Evolutionary conservation across 768 basidiomycete species (phyloP).

Genomic region (Mycena vitilis): DNA sequence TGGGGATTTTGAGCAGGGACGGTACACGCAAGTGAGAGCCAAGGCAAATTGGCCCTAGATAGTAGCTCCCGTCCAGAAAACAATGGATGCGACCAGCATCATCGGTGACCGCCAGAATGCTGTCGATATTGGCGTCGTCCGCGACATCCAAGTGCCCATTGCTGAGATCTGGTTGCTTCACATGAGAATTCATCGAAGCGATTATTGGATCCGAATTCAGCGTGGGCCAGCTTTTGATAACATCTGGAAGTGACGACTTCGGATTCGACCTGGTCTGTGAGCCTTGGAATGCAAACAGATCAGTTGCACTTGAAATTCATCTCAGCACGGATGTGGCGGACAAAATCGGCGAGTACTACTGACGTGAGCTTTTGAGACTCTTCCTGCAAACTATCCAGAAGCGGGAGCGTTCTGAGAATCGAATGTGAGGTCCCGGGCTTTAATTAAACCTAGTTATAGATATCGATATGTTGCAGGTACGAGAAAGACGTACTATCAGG

Average conservation of each 20-base stretch:
- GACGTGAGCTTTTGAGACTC: slow-evolving; percentile 76
- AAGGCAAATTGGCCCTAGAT: slow-evolving; percentile 66
- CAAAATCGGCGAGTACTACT: slow-evolving; percentile 39
- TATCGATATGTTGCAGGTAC: slow-evolving; percentile 10
- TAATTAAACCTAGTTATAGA: slow-evolving; percentile 46
- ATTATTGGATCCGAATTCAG: slow-evolving; percentile 64
- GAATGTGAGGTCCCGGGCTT: slow-evolving; percentile 86
- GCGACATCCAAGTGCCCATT: slow-evolving; percentile 52
- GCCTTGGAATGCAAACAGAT: slow-evolving; percentile 85
- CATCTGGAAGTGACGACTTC: slow-evolving; percentile 62
- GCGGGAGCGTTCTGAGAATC: slow-evolving; percentile 73
- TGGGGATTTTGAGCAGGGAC: slow-evolving; percentile 62
- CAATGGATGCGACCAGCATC: slow-evolving; percentile 66
- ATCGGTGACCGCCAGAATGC: slow-evolving; percentile 73
- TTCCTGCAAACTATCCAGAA: slow-evolving; percentile 77
- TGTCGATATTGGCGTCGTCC: slow-evolving; percentile 69
- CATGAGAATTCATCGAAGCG: slow-evolving; percentile 69
- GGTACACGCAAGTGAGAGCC: slow-evolving; percentile 45
- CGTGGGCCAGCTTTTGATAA: slow-evolving; percentile 78
- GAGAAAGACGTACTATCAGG: slow-evolving; percentile 62
- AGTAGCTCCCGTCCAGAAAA: slow-evolving; percentile 83
- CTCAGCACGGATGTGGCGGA: slow-evolving; percentile 17
- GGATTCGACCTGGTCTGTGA: slow-evolving; percentile 62
- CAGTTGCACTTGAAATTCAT: slow-evolving; percentile 67
- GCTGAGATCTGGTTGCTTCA: slow-evolving; percentile 46